Evolutionary conservation across 2,329 filamentous ascomycete species (phyloP).

Genomic region (Scortechinia acanthostroma): DNA sequence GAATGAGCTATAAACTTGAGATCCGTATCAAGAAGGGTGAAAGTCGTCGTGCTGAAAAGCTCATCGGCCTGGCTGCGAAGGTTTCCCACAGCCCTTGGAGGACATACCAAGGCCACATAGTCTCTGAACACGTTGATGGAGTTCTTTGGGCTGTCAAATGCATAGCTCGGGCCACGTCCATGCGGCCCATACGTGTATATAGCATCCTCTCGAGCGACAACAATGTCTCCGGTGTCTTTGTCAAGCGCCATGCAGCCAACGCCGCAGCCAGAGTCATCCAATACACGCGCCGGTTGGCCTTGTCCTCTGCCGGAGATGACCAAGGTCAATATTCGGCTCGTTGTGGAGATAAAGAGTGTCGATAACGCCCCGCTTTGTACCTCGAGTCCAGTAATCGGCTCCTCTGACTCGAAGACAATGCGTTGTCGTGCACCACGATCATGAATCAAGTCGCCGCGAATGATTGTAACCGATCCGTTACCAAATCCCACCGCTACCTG

Average conservation of each 20-base stretch:
- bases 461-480: constrained; percentile 87
- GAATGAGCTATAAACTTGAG: constrained; percentile 84
- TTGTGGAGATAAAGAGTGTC: constrained; percentile 87
- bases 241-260: constrained; percentile 94
- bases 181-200: constrained; percentile 88
- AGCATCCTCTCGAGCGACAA: constrained; percentile 90
- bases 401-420: constrained; percentile 91
- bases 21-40: constrained; percentile 86
- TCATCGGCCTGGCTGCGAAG: constrained; percentile 50
- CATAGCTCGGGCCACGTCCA: constrained; percentile 71
- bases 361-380: constrained; percentile 50
- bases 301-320: constrained; percentile 83
- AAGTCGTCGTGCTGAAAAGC: constrained; percentile 78
- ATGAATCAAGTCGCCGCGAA: constrained; percentile 88
- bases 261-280: constrained; percentile 84
- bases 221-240: constrained; percentile 70
- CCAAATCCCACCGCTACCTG: constrained; percentile 94
- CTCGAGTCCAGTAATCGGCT: constrained; percentile 87
- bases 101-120: constrained; percentile 81
- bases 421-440: constrained; percentile 90
- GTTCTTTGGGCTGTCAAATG: constrained; percentile 86
- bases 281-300: constrained; percentile 76
- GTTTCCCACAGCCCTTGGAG: constrained; percentile 34
- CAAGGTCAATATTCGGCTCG: constrained; percentile 77
- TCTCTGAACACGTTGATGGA: constrained; percentile 73